Evolutionary conservation across 176 grass and related monocot species (phyloP).

Genomic region (Carex kokanica): DNA sequence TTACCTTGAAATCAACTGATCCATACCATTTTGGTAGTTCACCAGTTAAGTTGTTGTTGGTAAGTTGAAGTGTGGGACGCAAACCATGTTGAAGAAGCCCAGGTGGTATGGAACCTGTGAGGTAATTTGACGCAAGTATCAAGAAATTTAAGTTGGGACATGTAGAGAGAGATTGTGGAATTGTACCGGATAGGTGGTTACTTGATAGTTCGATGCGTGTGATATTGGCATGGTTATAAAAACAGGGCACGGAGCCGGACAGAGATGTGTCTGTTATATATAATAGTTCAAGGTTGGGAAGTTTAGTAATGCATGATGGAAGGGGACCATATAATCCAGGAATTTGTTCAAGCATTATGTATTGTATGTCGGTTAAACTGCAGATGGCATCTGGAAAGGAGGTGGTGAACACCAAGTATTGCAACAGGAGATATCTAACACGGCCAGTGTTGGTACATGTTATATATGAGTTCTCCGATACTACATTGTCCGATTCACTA

Average conservation of each 20-base stretch:
- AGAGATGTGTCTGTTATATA: background rate
- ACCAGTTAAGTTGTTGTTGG: conserved; percentile 8
- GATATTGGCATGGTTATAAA: background rate
- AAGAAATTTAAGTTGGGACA: background rate
- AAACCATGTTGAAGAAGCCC: background rate
- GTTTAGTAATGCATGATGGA: background rate
- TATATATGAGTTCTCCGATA: background rate
- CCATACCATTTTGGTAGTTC: conserved; percentile 6
- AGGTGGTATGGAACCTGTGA: conserved; percentile 1
- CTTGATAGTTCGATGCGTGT: background rate
- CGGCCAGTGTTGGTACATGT: background rate
- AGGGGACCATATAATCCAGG: background rate
- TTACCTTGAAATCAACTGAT: background rate
- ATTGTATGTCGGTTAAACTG: background rate
- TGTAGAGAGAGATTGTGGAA: background rate
- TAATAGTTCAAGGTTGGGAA: background rate
- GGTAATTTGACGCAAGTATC: background rate
- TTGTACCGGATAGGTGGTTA: background rate
- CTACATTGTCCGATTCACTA: too few relatives aligned
- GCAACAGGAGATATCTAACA: background rate
- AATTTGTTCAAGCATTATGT: background rate
- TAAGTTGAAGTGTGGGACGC: background rate
- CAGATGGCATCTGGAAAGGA: background rate
- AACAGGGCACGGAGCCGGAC: background rate
- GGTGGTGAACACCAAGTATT: background rate